phyloP scores from a whole-genome alignment of 1,139 yeast species.

The Suhomyces maxii region DNA sequence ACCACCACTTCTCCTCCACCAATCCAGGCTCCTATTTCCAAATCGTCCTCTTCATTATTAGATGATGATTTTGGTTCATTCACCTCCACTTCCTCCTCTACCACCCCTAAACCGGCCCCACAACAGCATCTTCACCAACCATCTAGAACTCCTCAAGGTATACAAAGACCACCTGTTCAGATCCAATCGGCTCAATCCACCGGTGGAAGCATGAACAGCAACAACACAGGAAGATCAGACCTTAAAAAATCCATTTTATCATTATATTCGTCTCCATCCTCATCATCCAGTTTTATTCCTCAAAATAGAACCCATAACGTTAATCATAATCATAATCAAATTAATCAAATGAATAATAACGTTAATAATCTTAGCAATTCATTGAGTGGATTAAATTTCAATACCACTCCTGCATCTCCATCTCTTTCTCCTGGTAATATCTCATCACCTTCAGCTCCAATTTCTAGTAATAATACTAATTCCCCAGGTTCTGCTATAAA shows the following conservation, averaged over 20 bases:
- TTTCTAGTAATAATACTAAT: background rate
- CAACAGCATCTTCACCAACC: conserved; percentile 5
- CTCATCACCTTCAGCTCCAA: background rate
- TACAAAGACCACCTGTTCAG: background rate
- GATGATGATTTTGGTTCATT: conserved; percentile 49
- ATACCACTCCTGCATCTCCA: conserved; percentile 4
- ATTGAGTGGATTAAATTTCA: conserved; percentile 37
- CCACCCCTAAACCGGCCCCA: conserved; percentile 15
- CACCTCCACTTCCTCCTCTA: conserved; percentile 24
- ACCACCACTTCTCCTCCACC: background rate
- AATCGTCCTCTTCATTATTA: conserved; percentile 9
- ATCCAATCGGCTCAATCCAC: conserved; percentile 35
- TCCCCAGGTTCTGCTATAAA: conserved; percentile 3
- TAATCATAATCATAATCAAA: conserved; percentile 6
- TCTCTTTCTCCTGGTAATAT: background rate
- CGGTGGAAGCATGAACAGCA: conserved; percentile 29
- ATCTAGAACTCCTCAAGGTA: background rate
- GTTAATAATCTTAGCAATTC: conserved; percentile 32
- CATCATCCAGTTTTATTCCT: conserved; percentile 36
- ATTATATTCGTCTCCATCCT: conserved; percentile 72
- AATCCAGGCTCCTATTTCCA: background rate
- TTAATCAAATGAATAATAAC: background rate
- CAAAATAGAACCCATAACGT: conserved; percentile 9
- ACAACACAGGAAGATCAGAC: conserved; percentile 48
- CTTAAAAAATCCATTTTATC: conserved; percentile 89